Percentiles rank a stretch among this genome's conserved stretches.
phyloP scores from a whole-genome alignment of 805 yeast species.

The Zygotorulaspora sp. region DNA sequence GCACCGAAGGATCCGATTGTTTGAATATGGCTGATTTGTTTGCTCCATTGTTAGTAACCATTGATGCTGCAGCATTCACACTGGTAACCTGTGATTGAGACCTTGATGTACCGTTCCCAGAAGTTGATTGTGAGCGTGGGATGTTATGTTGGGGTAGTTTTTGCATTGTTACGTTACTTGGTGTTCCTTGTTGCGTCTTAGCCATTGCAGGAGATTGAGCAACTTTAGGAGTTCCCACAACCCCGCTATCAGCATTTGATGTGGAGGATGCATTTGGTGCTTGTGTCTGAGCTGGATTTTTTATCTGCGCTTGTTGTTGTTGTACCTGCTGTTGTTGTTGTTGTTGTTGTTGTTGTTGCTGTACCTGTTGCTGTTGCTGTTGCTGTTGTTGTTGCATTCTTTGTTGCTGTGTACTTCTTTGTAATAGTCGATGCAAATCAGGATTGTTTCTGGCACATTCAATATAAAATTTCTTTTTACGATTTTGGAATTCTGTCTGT shows the following conservation, averaged over 20 bases:
- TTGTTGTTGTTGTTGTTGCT: conserved; percentile 20
- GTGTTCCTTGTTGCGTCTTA: conserved; percentile 10
- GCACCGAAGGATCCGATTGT: conserved; percentile 53
- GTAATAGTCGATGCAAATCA: conserved; percentile 29
- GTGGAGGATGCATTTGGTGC: conserved; percentile 1
- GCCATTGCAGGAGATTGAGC: conserved; percentile 7
- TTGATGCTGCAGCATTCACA: conserved; percentile 49
- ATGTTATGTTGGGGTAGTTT: conserved; percentile 17
- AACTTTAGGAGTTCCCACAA: conserved; percentile 6
- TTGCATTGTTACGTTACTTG: conserved; percentile 14
- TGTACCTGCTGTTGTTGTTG: conserved; percentile 17
- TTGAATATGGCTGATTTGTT: conserved; percentile 36
- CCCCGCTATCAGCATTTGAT: conserved; percentile 2
- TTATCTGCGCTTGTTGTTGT: conserved; percentile 18
- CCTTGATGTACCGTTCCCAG: conserved; percentile 20
- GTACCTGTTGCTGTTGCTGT: conserved; percentile 27
- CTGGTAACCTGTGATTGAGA: conserved; percentile 40
- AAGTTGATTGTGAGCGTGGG: conserved; percentile 16
- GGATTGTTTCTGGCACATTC: conserved; percentile 36
- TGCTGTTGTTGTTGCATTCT: conserved; percentile 19
- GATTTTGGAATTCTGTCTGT: conserved; percentile 29
- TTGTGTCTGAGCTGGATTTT: conserved; percentile 12
- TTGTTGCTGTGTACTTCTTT: conserved; percentile 28
- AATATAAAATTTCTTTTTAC: conserved; percentile 32
- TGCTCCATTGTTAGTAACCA: conserved; percentile 25